phyloP scores from a whole-genome alignment of 352 stramenopile species.

The Phytophthora aleatoria region DNA sequence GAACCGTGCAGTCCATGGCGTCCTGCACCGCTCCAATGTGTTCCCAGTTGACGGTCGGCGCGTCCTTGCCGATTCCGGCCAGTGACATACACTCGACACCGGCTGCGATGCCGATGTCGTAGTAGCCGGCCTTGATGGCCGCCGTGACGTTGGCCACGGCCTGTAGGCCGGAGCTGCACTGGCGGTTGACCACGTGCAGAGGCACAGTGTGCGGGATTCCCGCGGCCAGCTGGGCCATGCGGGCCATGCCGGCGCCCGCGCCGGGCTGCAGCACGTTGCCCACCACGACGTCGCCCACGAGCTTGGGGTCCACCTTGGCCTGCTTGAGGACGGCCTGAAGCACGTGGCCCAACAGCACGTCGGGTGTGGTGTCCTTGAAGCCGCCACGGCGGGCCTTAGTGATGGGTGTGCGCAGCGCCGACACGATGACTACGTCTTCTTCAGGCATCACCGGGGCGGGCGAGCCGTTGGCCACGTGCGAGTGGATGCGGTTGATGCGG shows the following conservation, averaged over 20 bases:
- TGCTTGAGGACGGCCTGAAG: conserved; percentile 84
- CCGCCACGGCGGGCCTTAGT: conserved; percentile 85
- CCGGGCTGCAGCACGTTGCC: conserved; percentile 89
- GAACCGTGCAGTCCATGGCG: conserved; percentile 83
- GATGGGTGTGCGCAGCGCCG: conserved; percentile 85
- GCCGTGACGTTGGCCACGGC: conserved; percentile 78
- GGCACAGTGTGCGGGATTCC: conserved; percentile 83
- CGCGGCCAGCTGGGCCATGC: conserved; percentile 77
- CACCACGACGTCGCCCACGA: conserved; percentile 83
- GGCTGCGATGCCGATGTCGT: conserved; percentile 86
- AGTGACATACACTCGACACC: conserved; percentile 91
- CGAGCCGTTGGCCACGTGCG: conserved; percentile 54
- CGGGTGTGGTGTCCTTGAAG: conserved; percentile 93
- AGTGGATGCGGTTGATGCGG: conserved; percentile 76
- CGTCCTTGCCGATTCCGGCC: conserved; percentile 51
- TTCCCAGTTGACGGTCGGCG: conserved; percentile 68
- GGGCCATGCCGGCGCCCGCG: conserved; percentile 73
- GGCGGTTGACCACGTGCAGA: conserved; percentile 81
- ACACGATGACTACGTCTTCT: conserved; percentile 88
- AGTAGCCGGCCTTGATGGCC: conserved; percentile 83
- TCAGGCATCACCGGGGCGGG: conserved; percentile 34
- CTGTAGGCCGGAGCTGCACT: conserved; percentile 89
- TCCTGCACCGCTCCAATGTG: conserved; percentile 54
- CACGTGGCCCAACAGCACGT: conserved; percentile 88
- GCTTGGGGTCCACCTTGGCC: conserved; percentile 76